Percentiles rank a stretch among this genome's conserved stretches.
Conservation (phyloP, 2,329 filamentous ascomycete genomes). For the Penicillium sp. region DNA sequence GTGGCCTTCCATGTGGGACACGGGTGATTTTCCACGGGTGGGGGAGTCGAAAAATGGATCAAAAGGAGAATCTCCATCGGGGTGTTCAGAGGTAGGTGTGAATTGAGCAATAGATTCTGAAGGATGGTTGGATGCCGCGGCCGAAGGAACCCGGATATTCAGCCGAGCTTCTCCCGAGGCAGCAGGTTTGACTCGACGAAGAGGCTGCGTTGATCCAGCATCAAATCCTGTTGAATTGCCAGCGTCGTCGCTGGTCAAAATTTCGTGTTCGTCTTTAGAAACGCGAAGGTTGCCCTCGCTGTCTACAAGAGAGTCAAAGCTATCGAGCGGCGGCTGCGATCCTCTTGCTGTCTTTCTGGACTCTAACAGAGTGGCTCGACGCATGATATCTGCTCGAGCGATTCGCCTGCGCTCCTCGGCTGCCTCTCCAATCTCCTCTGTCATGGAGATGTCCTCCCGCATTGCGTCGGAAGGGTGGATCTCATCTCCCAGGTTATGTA, state of each 20-base stretch:
- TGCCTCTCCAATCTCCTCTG: conserved; percentile 40
- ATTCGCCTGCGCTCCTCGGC: conserved; percentile 43
- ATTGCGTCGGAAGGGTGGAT: conserved; percentile 45
- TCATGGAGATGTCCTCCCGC: conserved; percentile 45
- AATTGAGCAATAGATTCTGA: conserved; percentile 42
- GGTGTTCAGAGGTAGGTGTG: conserved; percentile 43
- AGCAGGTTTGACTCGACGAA: conserved; percentile 23
- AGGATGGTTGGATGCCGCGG: conserved; percentile 34
- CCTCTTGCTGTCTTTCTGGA: conserved; percentile 29
- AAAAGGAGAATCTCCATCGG: conserved; percentile 24
- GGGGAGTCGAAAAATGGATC: conserved; percentile 17
- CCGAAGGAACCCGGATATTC: conserved; percentile 28
- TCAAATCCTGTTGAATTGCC: conserved; percentile 39
- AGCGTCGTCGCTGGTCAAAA: conserved; percentile 7
- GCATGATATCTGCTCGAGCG: conserved; percentile 43
- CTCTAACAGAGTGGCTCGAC: conserved; percentile 39
- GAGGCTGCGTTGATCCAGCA: conserved; percentile 18
- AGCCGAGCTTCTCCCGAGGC: conserved; percentile 17
- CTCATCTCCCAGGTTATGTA: conserved; percentile 57
- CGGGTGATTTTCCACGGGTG: conserved; percentile 12
- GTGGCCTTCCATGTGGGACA: conserved; percentile 30
- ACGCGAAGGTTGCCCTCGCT: conserved; percentile 34
- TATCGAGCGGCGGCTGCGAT: conserved; percentile 16
- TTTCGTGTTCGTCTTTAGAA: conserved; percentile 7
- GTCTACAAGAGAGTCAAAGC: conserved; percentile 45